Evolutionary conservation across 805 yeast genomes (phyloP).

Genomic region (Monosporozyma aerobia): DNA sequence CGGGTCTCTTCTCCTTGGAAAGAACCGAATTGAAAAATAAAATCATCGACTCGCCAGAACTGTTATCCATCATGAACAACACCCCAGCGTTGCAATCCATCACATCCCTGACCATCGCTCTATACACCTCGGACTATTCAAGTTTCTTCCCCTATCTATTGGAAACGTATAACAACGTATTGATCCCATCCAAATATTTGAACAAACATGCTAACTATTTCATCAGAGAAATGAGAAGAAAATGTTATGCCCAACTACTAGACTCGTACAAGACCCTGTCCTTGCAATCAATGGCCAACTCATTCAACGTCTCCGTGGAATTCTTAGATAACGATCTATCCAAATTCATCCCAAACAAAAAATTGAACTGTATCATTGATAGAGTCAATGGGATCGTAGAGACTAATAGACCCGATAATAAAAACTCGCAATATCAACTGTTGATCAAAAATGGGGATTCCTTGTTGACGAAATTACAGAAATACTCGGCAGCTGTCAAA

Average conservation of each 20-base stretch:
- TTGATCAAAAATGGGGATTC: slow-evolving; percentile 89
- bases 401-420: slow-evolving; percentile 93
- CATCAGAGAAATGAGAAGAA: slow-evolving; percentile 86
- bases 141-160: slow-evolving; percentile 69
- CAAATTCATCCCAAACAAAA: slow-evolving; percentile 85
- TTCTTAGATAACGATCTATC: slow-evolving; percentile 83
- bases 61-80: slow-evolving; percentile 67
- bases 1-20: slow-evolving; percentile 77
- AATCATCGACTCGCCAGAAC: slow-evolving; percentile 89
- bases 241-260: slow-evolving; percentile 86
- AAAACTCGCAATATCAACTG: slow-evolving; percentile 84
- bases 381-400: slow-evolving; percentile 90
- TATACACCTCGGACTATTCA: slow-evolving; percentile 82
- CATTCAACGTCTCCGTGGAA: slow-evolving; percentile 81
- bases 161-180: slow-evolving; percentile 63
- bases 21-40: slow-evolving; percentile 78
- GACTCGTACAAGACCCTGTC: slow-evolving; percentile 91
- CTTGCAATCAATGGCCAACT: slow-evolving; percentile 84
- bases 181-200: slow-evolving; percentile 58
- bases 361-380: slow-evolving; percentile 91
- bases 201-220: slow-evolving; percentile 74
- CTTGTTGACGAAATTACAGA: slow-evolving; percentile 86
- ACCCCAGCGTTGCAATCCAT: slow-evolving; percentile 70
- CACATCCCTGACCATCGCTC: slow-evolving; percentile 70
- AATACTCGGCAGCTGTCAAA: slow-evolving; percentile 95